A percentile compares a stretch with the other conserved stretches of the same genome.
Evolutionary conservation across 805 yeast species (phyloP).

Genomic region (Dipodascopsis uninucleata): DNA sequence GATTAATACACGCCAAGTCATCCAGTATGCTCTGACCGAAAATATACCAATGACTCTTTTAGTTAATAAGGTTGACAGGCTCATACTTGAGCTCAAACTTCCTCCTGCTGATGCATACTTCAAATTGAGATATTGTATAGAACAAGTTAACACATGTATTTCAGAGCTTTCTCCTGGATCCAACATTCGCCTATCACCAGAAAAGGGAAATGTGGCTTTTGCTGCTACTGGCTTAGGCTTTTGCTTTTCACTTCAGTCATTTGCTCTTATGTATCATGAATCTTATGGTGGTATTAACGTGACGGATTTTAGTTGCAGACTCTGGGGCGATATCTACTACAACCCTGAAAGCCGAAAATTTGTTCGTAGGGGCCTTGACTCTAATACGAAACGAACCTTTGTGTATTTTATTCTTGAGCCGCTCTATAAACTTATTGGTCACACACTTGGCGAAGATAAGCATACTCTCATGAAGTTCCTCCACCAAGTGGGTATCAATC

Average conservation of each 20-base stretch:
- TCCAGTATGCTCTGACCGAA: slow-evolving; percentile 51
- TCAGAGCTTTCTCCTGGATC: slow-evolving; percentile 11
- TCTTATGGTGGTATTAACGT: slow-evolving; percentile 37
- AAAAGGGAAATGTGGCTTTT: slow-evolving; percentile 63
- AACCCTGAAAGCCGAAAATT: slow-evolving; percentile 46
- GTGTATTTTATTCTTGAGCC: slow-evolving; percentile 70
- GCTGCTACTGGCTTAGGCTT: slow-evolving; percentile 62
- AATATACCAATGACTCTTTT: slow-evolving; percentile 56
- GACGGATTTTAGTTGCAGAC: slow-evolving; percentile 46
- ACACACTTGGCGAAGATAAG: slow-evolving; percentile 52
- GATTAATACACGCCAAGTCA: slow-evolving; percentile 46
- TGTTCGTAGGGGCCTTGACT: slow-evolving; percentile 34
- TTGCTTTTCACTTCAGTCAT: slow-evolving; percentile 64
- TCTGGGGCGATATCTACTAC: slow-evolving; percentile 78
- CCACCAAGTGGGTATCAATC: slow-evolving; percentile 47
- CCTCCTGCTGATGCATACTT: slow-evolving; percentile 71
- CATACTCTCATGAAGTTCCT: slow-evolving; percentile 45
- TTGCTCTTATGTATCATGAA: slow-evolving; percentile 50
- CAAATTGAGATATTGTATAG: slow-evolving; percentile 59
- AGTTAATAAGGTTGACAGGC: slow-evolving; percentile 78
- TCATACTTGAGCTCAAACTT: slow-evolving; percentile 72
- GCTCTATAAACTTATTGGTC: slow-evolving; percentile 66
- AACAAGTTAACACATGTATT: slow-evolving; percentile 51
- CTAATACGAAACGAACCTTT: slow-evolving; percentile 45
- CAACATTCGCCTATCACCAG: slow-evolving; percentile 50